A percentile compares a stretch with the other conserved stretches of the same genome.
Conservation (phyloP, 2,329 filamentous ascomycete species). For the Cladosporium sphaerospermum region DNA sequence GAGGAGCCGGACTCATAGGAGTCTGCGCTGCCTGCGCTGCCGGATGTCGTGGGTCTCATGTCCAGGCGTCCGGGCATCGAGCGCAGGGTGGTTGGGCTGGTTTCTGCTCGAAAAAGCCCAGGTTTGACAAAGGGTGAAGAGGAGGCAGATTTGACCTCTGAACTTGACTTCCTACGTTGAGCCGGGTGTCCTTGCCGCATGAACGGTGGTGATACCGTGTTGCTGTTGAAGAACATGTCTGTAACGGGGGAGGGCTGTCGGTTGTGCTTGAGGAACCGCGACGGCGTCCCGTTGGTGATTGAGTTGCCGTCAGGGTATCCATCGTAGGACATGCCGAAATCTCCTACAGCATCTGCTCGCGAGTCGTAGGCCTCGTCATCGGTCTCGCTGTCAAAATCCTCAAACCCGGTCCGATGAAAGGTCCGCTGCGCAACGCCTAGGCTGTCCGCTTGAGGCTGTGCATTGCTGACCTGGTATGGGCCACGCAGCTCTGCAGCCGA, state of each 20-base stretch:
- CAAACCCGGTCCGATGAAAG: slow-evolving; percentile 5
- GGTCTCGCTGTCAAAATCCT: slow-evolving; percentile 3
- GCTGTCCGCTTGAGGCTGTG: slow-evolving; percentile 17
- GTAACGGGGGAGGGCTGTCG: slow-evolving; percentile 15
- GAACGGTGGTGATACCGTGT: slow-evolving; percentile 6
- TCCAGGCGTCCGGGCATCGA: not conserved
- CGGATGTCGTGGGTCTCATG: not conserved
- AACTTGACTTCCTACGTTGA: slow-evolving; percentile 22
- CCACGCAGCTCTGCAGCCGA: slow-evolving; percentile 25
- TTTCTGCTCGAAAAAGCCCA: slow-evolving; percentile 23
- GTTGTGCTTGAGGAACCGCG: slow-evolving; percentile 28
- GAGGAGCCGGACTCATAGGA: slow-evolving; percentile 16
- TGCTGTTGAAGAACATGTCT: slow-evolving; percentile 20
- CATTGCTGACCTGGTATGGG: slow-evolving; percentile 18
- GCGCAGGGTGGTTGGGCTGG: slow-evolving; percentile 18
- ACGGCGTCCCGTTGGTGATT: slow-evolving; percentile 30
- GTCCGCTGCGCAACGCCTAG: slow-evolving; percentile 7
- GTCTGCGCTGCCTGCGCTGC: not conserved
- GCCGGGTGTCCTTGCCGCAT: slow-evolving; percentile 7
- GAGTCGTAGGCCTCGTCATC: slow-evolving; percentile 16
- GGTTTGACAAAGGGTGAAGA: slow-evolving; percentile 18
- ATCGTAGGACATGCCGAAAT: slow-evolving; percentile 21
- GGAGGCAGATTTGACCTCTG: slow-evolving; percentile 14
- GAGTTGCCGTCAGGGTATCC: slow-evolving; percentile 30
- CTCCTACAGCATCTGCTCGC: slow-evolving; percentile 15